These are phyloP conservation scores for Fusarium temperatum DNA, from an alignment of 2,329 filamentous ascomycete species.

Conservation along the genomic window DNA sequence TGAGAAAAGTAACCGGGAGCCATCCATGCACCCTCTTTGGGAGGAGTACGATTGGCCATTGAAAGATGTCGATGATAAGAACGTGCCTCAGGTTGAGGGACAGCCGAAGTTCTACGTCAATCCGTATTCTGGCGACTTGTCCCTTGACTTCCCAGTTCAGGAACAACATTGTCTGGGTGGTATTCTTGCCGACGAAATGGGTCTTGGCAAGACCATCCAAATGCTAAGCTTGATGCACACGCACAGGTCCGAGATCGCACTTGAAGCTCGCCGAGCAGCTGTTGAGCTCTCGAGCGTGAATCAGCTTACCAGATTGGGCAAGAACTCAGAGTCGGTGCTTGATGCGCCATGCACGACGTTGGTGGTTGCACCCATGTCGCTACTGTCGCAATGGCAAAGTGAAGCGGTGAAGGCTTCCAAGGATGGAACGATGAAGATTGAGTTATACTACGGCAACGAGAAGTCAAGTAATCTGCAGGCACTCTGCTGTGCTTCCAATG, in stretches of 20 bases:
- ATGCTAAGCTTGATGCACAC: slow-evolving; percentile 95
- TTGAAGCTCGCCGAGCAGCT: slow-evolving; percentile 47
- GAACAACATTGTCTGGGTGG: slow-evolving; percentile 95
- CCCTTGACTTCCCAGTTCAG: slow-evolving; percentile 89
- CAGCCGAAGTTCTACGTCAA: slow-evolving; percentile 91
- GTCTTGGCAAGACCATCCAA: slow-evolving; percentile 96
- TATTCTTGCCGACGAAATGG: slow-evolving; percentile 96
- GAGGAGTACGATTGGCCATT: slow-evolving; percentile 92
- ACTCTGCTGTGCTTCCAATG: slow-evolving; percentile 79
- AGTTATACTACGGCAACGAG: slow-evolving; percentile 92
- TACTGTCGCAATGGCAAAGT: slow-evolving; percentile 96
- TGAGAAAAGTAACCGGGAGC: slow-evolving; percentile 73
- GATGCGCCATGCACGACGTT: slow-evolving; percentile 88
- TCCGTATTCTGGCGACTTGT: slow-evolving; percentile 94
- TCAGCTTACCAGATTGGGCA: slow-evolving; percentile 69
- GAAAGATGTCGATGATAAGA: slow-evolving; percentile 86
- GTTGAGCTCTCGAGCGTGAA: slow-evolving; percentile 58
- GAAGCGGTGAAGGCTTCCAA: slow-evolving; percentile 92
- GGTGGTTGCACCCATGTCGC: slow-evolving; percentile 95
- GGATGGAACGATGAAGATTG: slow-evolving; percentile 80
- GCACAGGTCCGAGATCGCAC: slow-evolving; percentile 70
- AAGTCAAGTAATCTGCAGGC: slow-evolving; percentile 81
- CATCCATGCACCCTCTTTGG: slow-evolving; percentile 96
- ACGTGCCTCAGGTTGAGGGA: slow-evolving; percentile 70
- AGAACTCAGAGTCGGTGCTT: slow-evolving; percentile 65